Percentiles rank a stretch among this genome's conserved stretches.
These are phyloP conservation scores for Russula sp. DNA, from an alignment of 768 basidiomycete genomes.

Conservation along the genomic window DNA sequence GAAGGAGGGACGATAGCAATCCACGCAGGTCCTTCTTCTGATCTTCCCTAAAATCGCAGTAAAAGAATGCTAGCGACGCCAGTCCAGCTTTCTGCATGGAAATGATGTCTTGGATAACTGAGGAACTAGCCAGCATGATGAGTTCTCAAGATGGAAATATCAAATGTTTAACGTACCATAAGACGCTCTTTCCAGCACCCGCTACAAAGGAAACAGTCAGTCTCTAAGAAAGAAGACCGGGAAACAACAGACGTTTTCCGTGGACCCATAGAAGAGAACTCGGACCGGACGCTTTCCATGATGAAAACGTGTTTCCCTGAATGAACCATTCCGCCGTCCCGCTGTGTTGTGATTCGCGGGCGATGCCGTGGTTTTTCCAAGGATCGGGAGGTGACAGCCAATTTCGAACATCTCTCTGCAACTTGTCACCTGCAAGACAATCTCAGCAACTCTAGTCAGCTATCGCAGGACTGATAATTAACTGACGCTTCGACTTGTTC, in stretches of 20 bases:
- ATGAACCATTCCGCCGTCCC: not conserved
- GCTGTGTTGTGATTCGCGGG: not conserved
- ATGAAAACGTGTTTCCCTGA: not conserved
- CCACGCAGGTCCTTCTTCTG: not conserved
- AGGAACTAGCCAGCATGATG: not conserved
- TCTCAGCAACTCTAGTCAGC: not conserved
- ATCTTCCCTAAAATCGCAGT: not conserved
- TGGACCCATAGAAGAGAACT: not conserved
- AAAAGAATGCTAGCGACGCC: not conserved
- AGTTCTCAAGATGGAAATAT: not conserved
- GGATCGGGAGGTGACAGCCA: not conserved
- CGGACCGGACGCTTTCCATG: not conserved
- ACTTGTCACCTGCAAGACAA: not conserved
- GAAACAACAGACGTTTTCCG: not conserved
- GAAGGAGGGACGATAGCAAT: not conserved
- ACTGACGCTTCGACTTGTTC: not conserved
- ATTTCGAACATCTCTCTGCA: not conserved
- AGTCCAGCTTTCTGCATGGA: not conserved
- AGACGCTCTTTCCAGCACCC: not conserved
- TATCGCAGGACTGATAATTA: not conserved
- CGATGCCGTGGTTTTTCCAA: not conserved
- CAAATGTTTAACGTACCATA: not conserved
- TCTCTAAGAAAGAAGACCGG: not conserved
- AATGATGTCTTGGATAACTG: not conserved
- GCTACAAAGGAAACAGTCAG: not conserved